Conservation (phyloP, 495 filamentous ascomycete species). For the Hapsidospora chrysogenum region DNA sequence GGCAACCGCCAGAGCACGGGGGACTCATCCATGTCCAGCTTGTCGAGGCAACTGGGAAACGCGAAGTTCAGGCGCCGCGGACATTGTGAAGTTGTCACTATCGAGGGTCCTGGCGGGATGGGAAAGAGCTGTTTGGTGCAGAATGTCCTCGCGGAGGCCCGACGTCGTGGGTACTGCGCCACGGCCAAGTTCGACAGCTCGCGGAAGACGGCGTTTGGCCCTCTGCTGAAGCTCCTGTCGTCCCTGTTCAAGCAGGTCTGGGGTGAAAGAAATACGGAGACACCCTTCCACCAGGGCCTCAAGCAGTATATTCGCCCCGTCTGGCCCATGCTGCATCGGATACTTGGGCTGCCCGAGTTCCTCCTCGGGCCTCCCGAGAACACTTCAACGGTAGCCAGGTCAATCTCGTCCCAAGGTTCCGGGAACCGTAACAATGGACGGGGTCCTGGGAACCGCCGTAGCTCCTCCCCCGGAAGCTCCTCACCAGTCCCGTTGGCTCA, state of each 20-base stretch:
- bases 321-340: conserved; percentile 61
- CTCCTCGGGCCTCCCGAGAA: conserved; percentile 30
- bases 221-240: conserved; percentile 61
- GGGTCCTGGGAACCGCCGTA: conserved; percentile 14
- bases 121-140: conserved; percentile 77
- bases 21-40: conserved; percentile 17
- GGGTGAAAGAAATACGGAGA: conserved; percentile 73
- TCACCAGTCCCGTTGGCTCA: conserved; percentile 9
- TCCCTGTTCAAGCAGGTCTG: conserved; percentile 82
- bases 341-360: conserved; percentile 67
- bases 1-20: conserved; percentile 8
- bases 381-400: conserved; percentile 2
- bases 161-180: conserved; percentile 63
- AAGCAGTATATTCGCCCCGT: conserved; percentile 56
- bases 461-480: conserved; percentile 22
- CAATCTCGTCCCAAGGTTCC: conserved; percentile 9
- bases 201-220: conserved; percentile 65
- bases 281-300: conserved; percentile 61
- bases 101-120: conserved; percentile 59
- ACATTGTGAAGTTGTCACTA: conserved; percentile 60
- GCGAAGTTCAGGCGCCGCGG: conserved; percentile 48
- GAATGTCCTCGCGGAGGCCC: conserved; percentile 54
- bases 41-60: conserved; percentile 25
- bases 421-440: conserved; percentile 7
- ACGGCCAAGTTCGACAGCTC: conserved; percentile 76